Percentiles rank a stretch among this genome's conserved stretches.
These are phyloP conservation scores for Kwoniella sp. DNA, from an alignment of 768 basidiomycete genomes.

Conservation along the genomic window DNA sequence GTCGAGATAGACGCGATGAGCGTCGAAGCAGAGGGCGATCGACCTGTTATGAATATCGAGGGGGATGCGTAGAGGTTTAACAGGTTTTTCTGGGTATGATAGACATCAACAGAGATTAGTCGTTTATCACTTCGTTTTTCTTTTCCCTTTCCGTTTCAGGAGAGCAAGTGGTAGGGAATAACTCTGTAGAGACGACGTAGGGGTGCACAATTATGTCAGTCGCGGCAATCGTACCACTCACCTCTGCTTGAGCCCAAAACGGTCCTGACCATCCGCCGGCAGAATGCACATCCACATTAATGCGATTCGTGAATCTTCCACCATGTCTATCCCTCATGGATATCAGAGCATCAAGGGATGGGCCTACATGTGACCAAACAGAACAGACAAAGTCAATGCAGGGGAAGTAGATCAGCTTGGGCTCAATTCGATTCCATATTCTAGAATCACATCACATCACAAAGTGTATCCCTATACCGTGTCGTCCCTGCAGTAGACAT, in stretches of 20 bases:
- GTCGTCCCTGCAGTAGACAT: too few relatives aligned
- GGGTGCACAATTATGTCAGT: too few relatives aligned
- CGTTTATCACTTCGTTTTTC: not conserved
- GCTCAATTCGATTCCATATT: too few relatives aligned
- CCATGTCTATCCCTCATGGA: conserved; percentile 66
- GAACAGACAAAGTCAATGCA: not conserved
- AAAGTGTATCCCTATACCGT: too few relatives aligned
- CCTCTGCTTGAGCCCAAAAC: conserved; percentile 74
- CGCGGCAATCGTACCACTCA: too few relatives aligned
- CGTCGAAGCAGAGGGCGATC: conserved; percentile 65
- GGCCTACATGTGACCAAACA: conserved; percentile 51
- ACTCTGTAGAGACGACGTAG: too few relatives aligned
- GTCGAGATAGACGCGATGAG: conserved; percentile 69
- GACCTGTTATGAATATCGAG: conserved; percentile 79
- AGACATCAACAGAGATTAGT: not conserved
- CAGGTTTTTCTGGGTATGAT: conserved; percentile 69
- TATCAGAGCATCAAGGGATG: conserved; percentile 67
- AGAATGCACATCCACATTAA: conserved; percentile 87
- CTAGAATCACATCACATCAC: too few relatives aligned
- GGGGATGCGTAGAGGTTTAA: conserved; percentile 82
- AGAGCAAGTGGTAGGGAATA: too few relatives aligned
- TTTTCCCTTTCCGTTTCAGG: too few relatives aligned
- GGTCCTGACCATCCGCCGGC: conserved; percentile 77
- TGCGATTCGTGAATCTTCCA: conserved; percentile 61
- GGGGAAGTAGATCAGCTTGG: not conserved